phyloP scores from a whole-genome alignment of 306 rosid species.

The Pueraria montana region DNA sequence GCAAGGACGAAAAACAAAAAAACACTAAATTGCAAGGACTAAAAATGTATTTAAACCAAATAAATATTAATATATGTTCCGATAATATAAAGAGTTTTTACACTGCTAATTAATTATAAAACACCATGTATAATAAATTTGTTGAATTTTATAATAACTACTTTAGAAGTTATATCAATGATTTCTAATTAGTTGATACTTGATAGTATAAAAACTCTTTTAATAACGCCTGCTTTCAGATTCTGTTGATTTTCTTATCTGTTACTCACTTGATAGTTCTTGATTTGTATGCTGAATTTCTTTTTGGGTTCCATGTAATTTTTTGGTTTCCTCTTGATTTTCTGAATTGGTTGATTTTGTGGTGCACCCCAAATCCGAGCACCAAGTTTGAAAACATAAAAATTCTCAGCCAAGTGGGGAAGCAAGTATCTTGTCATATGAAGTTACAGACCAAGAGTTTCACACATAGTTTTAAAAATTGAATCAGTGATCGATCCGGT shows the following conservation, averaged over 20 bases:
- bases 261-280: too few species aligned
- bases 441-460: neutral
- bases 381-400: neutral
- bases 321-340: neutral
- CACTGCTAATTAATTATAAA: neutral
- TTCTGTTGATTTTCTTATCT: conserved; percentile 13
- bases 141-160: too few species aligned
- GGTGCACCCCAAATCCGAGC: neutral
- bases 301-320: neutral
- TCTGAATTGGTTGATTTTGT: neutral
- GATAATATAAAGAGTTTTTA: neutral
- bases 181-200: neutral
- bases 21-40: too few species aligned
- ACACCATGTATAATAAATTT: too few species aligned
- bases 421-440: neutral
- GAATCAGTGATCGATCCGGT: too few species aligned
- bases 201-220: neutral
- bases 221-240: neutral
- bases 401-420: neutral
- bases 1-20: too few species aligned
- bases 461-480: too few species aligned
- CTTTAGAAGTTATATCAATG: too few species aligned
- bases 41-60: too few species aligned
- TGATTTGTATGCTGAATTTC: neutral
- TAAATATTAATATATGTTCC: too few species aligned